A percentile compares a stretch with the other conserved stretches of the same genome.
These are phyloP conservation scores for Citrus glauca DNA, from an alignment of 345 rosid genomes.

Conservation along the genomic window DNA sequence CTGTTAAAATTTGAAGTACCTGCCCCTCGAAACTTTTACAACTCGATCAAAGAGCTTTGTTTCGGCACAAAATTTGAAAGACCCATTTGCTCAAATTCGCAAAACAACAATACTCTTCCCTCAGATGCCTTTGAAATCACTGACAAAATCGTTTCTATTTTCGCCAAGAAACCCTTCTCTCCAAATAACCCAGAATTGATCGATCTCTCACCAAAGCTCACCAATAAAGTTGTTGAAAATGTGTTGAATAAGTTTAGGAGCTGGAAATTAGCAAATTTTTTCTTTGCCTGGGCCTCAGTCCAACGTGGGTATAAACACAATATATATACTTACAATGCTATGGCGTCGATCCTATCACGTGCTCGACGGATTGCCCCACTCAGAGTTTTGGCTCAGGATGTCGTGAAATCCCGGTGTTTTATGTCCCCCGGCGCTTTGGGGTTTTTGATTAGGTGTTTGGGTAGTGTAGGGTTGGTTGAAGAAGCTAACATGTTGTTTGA, in stretches of 20 bases:
- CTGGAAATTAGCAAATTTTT: conserved; percentile 52
- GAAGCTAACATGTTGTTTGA: conserved; percentile 72
- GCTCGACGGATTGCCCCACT: conserved; percentile 88
- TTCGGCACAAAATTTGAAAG: conserved; percentile 5
- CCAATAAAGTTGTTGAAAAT: conserved; percentile 61
- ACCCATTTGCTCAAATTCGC: conserved; percentile 23
- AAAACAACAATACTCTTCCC: conserved; percentile 17
- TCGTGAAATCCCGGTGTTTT: conserved; percentile 45
- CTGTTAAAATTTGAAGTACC: background rate
- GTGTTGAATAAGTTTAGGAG: conserved; percentile 45
- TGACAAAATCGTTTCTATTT: conserved; percentile 38
- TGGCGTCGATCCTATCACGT: conserved; percentile 82
- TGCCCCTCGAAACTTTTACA: background rate
- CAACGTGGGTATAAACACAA: conserved; percentile 61
- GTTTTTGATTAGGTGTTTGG: conserved; percentile 71
- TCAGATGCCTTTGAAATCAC: conserved; percentile 32
- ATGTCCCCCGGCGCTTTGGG: conserved; percentile 87
- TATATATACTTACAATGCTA: conserved; percentile 71
- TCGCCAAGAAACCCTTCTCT: conserved; percentile 49
- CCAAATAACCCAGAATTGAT: conserved; percentile 44
- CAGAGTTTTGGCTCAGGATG: conserved; percentile 41
- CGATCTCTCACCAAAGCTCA: conserved; percentile 48
- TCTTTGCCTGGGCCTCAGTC: conserved; percentile 68
- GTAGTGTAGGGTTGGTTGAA: conserved; percentile 54
- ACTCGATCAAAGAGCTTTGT: conserved; percentile 7